Conservation (phyloP, 306 rosid species). For the Dicorynia guianensis region DNA sequence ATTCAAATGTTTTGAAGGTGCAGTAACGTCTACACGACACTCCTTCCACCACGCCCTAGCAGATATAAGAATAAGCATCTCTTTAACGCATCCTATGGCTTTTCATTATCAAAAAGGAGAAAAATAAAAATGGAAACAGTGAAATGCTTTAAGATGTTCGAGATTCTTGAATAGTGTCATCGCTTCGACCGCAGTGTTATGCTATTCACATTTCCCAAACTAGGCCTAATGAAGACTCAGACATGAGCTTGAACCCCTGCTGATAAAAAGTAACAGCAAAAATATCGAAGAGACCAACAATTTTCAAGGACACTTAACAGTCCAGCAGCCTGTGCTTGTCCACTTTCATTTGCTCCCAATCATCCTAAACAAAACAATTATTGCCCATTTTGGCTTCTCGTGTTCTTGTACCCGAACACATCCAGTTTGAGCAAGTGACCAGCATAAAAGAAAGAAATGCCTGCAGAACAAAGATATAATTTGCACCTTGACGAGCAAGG, state of each 20-base stretch:
- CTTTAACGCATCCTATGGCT: no score
- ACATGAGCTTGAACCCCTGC: not conserved
- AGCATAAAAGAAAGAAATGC: not conserved
- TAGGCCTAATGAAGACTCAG: no score
- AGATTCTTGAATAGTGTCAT: no score
- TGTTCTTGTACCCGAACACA: not conserved
- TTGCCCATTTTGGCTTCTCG: constrained; percentile 2
- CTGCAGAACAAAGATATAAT: not conserved
- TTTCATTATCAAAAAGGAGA: no score
- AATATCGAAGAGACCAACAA: not conserved
- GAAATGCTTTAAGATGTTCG: not conserved
- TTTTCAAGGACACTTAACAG: constrained; percentile 5
- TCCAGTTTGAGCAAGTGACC: not conserved
- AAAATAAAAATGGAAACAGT: not conserved
- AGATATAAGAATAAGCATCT: not conserved
- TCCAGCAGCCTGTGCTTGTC: not conserved
- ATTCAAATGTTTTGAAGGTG: not conserved
- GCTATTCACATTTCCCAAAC: no score
- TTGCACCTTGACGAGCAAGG: not conserved
- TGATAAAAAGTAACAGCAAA: not conserved
- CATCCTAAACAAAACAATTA: constrained; percentile 7
- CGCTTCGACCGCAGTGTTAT: no score
- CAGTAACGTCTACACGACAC: not conserved
- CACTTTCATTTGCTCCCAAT: constrained; percentile 2
- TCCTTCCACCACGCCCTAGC: not conserved